These are phyloP conservation scores for Ceratocystis albifundus DNA, from an alignment of 2,329 filamentous ascomycete species.

Conservation along the genomic window DNA sequence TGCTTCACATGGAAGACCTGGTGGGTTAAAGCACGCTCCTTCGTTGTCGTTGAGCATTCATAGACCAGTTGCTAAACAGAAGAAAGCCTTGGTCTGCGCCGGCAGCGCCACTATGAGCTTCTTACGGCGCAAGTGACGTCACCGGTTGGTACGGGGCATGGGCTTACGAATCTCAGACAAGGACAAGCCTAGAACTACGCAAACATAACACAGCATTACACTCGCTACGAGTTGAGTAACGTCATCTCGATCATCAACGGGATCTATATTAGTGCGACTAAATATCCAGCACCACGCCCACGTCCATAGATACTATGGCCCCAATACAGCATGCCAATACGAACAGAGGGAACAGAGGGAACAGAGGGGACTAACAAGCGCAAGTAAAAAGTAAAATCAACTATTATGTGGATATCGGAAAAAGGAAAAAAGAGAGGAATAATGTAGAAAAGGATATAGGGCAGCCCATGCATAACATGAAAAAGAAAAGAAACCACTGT, in stretches of 20 bases:
- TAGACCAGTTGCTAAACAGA: too few species aligned
- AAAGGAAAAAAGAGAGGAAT: slow-evolving; percentile 1
- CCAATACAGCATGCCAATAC: background rate
- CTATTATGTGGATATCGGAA: slow-evolving; percentile 21
- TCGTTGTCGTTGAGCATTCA: too few species aligned
- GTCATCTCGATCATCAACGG: background rate
- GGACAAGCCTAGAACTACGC: too few species aligned
- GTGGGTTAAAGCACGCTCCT: too few species aligned
- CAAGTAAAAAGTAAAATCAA: slow-evolving; percentile 17
- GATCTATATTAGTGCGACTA: background rate
- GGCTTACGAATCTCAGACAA: background rate
- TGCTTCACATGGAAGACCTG: too few species aligned
- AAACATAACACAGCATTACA: too few species aligned
- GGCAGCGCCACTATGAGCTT: too few species aligned
- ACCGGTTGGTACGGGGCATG: background rate
- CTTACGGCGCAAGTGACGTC: too few species aligned
- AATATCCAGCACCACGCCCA: background rate
- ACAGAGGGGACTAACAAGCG: background rate
- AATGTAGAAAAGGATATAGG: slow-evolving; percentile 13
- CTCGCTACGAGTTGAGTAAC: background rate
- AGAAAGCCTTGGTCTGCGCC: too few species aligned
- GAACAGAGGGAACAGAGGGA: too few species aligned
- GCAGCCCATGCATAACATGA: slow-evolving; percentile 17
- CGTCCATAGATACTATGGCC: background rate
- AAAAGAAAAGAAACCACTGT: slow-evolving; percentile 9